Percentiles rank a stretch among this genome's conserved stretches.
Evolutionary conservation across 352 stramenopile species (phyloP).

Genomic region (Phytophthora pinifolia): DNA sequence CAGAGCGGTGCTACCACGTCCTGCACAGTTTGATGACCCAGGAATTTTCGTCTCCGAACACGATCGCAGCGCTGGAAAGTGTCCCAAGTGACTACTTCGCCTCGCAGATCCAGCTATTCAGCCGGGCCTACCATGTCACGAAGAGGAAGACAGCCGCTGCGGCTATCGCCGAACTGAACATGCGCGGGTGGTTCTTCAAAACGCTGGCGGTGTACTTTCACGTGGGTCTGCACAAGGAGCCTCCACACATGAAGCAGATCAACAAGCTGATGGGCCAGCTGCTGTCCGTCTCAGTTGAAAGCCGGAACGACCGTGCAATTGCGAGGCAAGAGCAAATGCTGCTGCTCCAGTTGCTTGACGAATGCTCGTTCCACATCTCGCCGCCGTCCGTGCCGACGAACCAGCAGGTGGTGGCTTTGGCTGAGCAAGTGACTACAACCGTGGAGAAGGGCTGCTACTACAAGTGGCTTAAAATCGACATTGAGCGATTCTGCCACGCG

Average conservation of each 20-base stretch:
- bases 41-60: constrained; percentile 60
- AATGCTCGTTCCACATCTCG: constrained; percentile 63
- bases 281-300: constrained; percentile 30
- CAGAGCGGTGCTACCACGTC: constrained; percentile 66
- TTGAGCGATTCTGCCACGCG: constrained; percentile 68
- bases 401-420: constrained; percentile 66
- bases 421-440: constrained; percentile 57
- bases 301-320: constrained; percentile 26
- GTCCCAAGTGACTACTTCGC: constrained; percentile 65
- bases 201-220: constrained; percentile 79
- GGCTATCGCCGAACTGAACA: constrained; percentile 62
- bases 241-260: constrained; percentile 66
- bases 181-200: constrained; percentile 87
- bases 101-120: constrained; percentile 68
- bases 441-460: constrained; percentile 65
- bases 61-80: constrained; percentile 60
- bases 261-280: constrained; percentile 63
- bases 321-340: constrained; percentile 62
- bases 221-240: constrained; percentile 64
- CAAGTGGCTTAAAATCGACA: constrained; percentile 82
- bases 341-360: constrained; percentile 63
- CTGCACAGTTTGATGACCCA: constrained; percentile 65
- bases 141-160: constrained; percentile 38
- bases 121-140: constrained; percentile 41
- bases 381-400: constrained; percentile 65